Base-by-base conservation (phyloP, 805 yeast species). In the Starmerella bacillaris region DNA sequence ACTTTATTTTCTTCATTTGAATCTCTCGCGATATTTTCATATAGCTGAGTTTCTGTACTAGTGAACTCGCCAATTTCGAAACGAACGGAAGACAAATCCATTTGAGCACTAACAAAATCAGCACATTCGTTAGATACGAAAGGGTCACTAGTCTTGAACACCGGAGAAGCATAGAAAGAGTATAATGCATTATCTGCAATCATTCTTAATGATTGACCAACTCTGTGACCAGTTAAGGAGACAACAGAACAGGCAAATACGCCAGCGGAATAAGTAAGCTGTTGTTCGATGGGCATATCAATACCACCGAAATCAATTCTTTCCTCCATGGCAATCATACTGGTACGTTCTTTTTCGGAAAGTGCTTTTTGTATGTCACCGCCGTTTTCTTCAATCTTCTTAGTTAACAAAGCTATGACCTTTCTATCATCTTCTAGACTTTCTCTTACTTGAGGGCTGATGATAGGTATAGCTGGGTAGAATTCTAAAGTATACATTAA, bases 391-490 rank as follows among this genome's bases (percentile, higher is more conserved):
- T 34, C 37, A 27, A 41, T 36, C 45, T 47, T 46, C 31, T 48
- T 54, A 15, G 42, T 39, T 28, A 48, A 41, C 29, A 38, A 37
- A 12, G 37, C 33, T 32, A 46, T 43, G 39, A 43, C 54, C 52
- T 41, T 56, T 52, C 66, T 70, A 47, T 73, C 83, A 38, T 60
- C 63, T 28, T 70, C 60, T 44, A 82, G 33, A 14, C 47, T 43
- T 29, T 39, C 45, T 18, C 49, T 43, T 22, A 39, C 94, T 36
- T 72, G 75, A 29, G 82, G 72, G 24, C 80, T 69, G 60, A 73
- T 63, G n/a, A 84, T 76, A 5, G 84, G 80, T 35, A 77, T 55
- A 9, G 75, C 58, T 21, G 98, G 98, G 58, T 72, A 84, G 63
- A 86, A 89, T 2, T 92, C 69, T 37, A 78, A 59, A 4, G 71